These are phyloP conservation scores for Phoma sp. DNA, from an alignment of 2,329 filamentous ascomycete species.

Conservation along the genomic window DNA sequence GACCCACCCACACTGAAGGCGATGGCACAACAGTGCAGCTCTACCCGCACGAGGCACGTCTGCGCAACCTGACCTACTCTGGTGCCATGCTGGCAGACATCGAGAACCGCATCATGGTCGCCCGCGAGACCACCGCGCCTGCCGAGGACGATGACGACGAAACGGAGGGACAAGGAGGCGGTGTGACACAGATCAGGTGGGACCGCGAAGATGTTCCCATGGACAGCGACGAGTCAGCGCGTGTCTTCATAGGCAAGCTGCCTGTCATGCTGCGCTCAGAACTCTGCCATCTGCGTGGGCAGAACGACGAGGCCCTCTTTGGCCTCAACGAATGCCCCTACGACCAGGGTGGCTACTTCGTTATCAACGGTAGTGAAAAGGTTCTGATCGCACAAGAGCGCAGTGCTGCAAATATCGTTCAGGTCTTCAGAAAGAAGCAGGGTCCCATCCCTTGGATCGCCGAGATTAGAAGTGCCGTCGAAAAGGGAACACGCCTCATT, in stretches of 20 bases:
- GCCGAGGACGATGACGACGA: conserved; percentile 71
- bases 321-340: conserved; percentile 96
- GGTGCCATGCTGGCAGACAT: conserved; percentile 90
- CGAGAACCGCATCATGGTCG: conserved; percentile 81
- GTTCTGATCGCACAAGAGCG: conserved; percentile 97
- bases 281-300: conserved; percentile 86
- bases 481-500: conserved; percentile 94
- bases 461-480: conserved; percentile 93
- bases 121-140: conserved; percentile 74
- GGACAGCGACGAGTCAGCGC: conserved; percentile 64
- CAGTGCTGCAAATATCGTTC: conserved; percentile 96
- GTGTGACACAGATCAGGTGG: conserved; percentile 52
- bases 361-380: conserved; percentile 99
- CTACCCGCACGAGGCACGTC: conserved; percentile 90
- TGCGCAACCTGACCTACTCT: conserved; percentile 95
- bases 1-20: conserved; percentile 89
- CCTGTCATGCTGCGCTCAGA: conserved; percentile 98
- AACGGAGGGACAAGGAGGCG: conserved; percentile 42
- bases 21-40: conserved; percentile 87
- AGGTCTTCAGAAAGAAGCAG: conserved; percentile 99
- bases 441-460: conserved; percentile 91
- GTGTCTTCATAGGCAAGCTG: conserved; percentile 91
- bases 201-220: conserved; percentile 57
- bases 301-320: conserved; percentile 86
- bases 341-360: conserved; percentile 97